Conservation (phyloP, 768 basidiomycete species). For the Collybia mongolica region DNA sequence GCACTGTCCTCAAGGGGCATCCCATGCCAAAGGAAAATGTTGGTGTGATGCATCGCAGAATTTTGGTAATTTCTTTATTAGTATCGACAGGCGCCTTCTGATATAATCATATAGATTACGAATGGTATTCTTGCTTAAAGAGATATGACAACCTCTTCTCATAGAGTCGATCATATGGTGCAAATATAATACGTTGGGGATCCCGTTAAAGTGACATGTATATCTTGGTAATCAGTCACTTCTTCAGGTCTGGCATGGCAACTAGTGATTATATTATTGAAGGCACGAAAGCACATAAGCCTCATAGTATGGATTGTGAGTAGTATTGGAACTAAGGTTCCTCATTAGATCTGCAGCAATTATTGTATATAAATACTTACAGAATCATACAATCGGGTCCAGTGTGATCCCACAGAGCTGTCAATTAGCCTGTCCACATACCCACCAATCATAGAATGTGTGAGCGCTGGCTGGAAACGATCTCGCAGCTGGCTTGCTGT, state of each 20-base stretch:
- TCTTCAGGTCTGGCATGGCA: no score
- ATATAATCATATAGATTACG: slow-evolving; percentile 50
- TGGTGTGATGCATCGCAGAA: slow-evolving; percentile 78
- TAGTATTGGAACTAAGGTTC: slow-evolving; percentile 83
- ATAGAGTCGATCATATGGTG: slow-evolving; percentile 5
- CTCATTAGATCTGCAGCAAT: background rate
- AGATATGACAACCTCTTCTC: slow-evolving; percentile 67
- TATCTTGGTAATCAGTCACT: no score
- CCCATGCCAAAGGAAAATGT: slow-evolving; percentile 78
- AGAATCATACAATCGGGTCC: slow-evolving; percentile 96
- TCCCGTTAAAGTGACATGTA: no score
- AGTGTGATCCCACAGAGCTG: slow-evolving; percentile 86
- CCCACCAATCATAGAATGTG: slow-evolving; percentile 80
- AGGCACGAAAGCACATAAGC: background rate
- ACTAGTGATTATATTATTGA: no score
- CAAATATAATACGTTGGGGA: no score
- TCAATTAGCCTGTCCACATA: slow-evolving; percentile 91
- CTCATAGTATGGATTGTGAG: slow-evolving; percentile 80
- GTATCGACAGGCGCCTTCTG: background rate
- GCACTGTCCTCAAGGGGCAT: slow-evolving; percentile 81
- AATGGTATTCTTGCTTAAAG: slow-evolving; percentile 88
- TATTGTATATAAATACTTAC: slow-evolving; percentile 39
- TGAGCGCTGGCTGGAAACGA: slow-evolving; percentile 89
- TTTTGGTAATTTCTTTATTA: slow-evolving; percentile 52
- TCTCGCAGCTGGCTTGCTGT: slow-evolving; percentile 88